Evolutionary conservation across 2,329 filamentous ascomycete genomes (phyloP).

Genomic region (Chrysosporium keratinophilum): DNA sequence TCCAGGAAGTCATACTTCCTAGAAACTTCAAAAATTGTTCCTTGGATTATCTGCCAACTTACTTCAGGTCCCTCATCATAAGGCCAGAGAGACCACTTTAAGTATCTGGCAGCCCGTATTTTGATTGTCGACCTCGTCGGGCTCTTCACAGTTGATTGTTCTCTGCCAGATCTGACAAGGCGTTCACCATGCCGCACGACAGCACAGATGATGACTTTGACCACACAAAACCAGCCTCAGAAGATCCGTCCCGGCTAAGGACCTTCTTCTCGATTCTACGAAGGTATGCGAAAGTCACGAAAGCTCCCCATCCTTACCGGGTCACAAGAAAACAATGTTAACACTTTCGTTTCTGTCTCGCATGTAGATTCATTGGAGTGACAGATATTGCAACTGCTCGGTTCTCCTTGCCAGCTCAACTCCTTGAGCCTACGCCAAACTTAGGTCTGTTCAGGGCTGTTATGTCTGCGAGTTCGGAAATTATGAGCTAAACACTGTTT

Average conservation of each 20-base stretch:
- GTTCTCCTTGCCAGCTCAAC: constrained; percentile 89
- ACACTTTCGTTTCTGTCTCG: constrained; percentile 11
- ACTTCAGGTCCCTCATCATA: background rate
- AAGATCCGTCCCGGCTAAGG: constrained; percentile 78
- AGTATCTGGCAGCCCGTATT: background rate
- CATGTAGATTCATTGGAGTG: constrained; percentile 78
- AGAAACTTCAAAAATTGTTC: background rate
- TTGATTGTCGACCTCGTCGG: background rate
- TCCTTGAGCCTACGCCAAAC: constrained; percentile 92
- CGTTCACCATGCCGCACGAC: constrained; percentile 12
- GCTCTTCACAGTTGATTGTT: background rate
- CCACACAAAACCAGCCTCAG: constrained; percentile 48
- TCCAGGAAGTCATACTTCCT: too few species aligned
- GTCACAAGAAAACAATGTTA: background rate
- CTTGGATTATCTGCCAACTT: constrained; percentile 1
- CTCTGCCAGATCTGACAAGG: background rate
- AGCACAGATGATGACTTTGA: constrained; percentile 5
- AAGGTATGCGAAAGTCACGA: constrained; percentile 51
- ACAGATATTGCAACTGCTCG: constrained; percentile 89
- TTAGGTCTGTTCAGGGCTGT: constrained; percentile 45
- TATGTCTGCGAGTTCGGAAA: background rate
- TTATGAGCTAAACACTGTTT: constrained; percentile 2
- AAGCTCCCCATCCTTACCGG: background rate
- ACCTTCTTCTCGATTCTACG: constrained; percentile 80
- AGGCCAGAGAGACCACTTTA: too few species aligned